Base-by-base conservation (phyloP, 75 land plant species). In the Azolla pinnata region DNA sequence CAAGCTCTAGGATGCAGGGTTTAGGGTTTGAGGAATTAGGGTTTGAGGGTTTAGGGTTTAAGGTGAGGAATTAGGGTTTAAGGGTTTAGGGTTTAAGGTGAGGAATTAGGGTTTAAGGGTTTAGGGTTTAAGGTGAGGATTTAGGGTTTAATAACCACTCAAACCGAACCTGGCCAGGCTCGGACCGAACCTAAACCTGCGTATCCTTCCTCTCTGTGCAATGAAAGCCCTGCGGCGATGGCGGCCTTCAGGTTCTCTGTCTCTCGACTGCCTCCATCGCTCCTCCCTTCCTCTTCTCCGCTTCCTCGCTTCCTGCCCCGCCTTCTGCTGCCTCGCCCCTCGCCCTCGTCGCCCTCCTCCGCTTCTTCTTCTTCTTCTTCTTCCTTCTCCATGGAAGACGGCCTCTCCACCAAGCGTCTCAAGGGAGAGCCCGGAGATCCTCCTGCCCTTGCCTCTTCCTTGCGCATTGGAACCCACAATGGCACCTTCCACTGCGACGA, bases 401-500 rank as follows among this genome's bases (percentile, higher is more conserved):
- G 10, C 21, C 49, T 23, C 17, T 2, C 2, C 10, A 14, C 23
- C 49, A 46, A 46, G 17, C 49, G 49, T 17, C 49, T 23, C n/a
- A 46, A 46, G 21, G n/a, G n/a, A n/a, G n/a, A n/a, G n/a, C n/a
- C n/a, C n/a, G n/a, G n/a, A n/a, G n/a, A n/a, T n/a, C n/a, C n/a
- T n/a, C n/a, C n/a, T n/a, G n/a, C n/a, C n/a, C n/a, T n/a, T n/a
- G n/a, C n/a, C n/a, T 14, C 17, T 46, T 1, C 34, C 2, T 29
- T 26, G 20, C 23, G 19, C 14, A 57, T 67, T 23, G 69, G 69
- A 7, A 67, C 69, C 3, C 69, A 67, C 67, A 67, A 67, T 67
- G 69, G 69, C 1, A 64, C 69, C 16, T 67, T 67, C 19, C 69
- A 67, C 32, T 67, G 69, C 30, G 69, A 67, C 19, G 69, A 67